Base-by-base conservation (phyloP, 768 basidiomycete genomes). In the Suillus plorans region DNA sequence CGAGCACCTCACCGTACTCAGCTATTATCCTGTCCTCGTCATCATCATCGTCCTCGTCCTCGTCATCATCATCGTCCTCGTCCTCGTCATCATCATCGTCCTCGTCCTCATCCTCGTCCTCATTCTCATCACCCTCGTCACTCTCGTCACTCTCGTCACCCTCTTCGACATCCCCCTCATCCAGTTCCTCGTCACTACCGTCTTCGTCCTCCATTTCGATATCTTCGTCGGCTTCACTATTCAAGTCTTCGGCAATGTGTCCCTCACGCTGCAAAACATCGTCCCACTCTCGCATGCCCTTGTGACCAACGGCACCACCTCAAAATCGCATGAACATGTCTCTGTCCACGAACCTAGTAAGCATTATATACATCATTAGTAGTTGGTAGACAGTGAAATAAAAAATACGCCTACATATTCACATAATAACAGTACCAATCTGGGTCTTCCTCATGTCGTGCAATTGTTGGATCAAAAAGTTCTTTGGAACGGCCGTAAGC, bases 321-420 rank as follows among this genome's bases (percentile, higher is more conserved):
- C 60, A 57, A 14, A 70, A 74, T 0, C 69, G 60, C 73, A 79
- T 75, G 20, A 73, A 65, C 65, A 75, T 71, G 41, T 78, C 75
- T 3, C 74, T 62, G 62, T 80, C 80, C 13, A 77, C 77, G 59
- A 80, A 80, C 13, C 80, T 81, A 50, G 25, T 6, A 14, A 50
- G 1, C 10, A 50, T n/a, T n/a, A n/a, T 25, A 1, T 50, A 10
- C 14, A 22, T 49, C 5, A 2, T 49, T 22, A 49, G 18, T 7
- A 28, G 28, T 28, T 28, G 12, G n/a, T 62, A 60, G 18, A 28
- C 2, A 5, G 7, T 18, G 34, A 44, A 57, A 12, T 31, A 34
- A 20, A 20, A 5, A 49, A 47, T 22, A 25, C 0, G 67, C 75
- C 42, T 57, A 80, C 79, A 76, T 70, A 44, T 71, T 74, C 5